These are phyloP conservation scores for Penicillium occitanis DNA, from an alignment of 2,329 filamentous ascomycete genomes.

Conservation along the genomic window DNA sequence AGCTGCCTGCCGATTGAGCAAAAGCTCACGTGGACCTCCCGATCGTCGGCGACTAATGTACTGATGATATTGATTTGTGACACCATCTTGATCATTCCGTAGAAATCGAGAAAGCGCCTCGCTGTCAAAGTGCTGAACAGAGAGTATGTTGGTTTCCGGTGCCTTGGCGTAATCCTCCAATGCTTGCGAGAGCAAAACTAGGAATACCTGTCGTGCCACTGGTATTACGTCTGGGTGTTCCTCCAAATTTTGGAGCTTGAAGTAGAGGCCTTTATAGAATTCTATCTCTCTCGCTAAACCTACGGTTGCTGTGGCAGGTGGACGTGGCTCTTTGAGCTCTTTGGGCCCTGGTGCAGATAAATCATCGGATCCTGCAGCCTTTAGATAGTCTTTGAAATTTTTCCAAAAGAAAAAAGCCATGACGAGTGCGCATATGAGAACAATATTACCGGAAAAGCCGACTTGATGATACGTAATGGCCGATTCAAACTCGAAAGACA, in stretches of 20 bases:
- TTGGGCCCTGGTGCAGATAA: neutral
- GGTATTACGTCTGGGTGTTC: slow-evolving; percentile 36
- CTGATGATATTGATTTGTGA: slow-evolving; percentile 33
- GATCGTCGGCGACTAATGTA: slow-evolving; percentile 32
- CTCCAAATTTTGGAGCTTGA: slow-evolving; percentile 46
- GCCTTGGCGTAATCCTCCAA: slow-evolving; percentile 26
- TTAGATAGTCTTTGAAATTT: neutral
- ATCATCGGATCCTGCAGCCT: neutral
- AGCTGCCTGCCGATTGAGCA: slow-evolving; percentile 32
- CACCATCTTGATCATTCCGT: slow-evolving; percentile 29
- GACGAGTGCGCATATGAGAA: neutral
- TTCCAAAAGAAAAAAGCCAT: neutral
- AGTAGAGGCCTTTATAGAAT: slow-evolving; percentile 28
- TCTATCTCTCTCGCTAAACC: slow-evolving; percentile 1
- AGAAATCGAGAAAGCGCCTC: slow-evolving; percentile 23
- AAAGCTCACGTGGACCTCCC: slow-evolving; percentile 41
- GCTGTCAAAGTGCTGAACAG: slow-evolving; percentile 29
- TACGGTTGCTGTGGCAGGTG: neutral
- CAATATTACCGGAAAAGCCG: neutral
- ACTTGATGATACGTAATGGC: neutral
- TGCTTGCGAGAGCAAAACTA: slow-evolving; percentile 39
- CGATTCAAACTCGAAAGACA: slow-evolving; percentile 2
- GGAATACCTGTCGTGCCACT: slow-evolving; percentile 34
- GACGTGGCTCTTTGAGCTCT: neutral
- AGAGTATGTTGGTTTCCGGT: slow-evolving; percentile 30